These are phyloP conservation scores for Suillus plorans DNA, from an alignment of 768 basidiomycete species.

Conservation along the genomic window DNA sequence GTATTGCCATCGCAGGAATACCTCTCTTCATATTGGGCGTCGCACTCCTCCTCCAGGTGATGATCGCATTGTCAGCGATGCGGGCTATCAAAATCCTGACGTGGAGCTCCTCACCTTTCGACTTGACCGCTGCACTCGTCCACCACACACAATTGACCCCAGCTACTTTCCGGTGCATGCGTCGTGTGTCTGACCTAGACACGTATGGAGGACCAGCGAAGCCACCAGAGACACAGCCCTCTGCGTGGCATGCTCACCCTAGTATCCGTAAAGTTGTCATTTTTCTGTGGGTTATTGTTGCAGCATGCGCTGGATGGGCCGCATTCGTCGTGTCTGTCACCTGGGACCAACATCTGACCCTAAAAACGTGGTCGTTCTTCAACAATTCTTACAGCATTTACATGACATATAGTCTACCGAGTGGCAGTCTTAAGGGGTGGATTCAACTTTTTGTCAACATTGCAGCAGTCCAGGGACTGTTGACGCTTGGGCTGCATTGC, in stretches of 20 bases:
- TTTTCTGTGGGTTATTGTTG: constrained; percentile 24
- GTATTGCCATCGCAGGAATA: not conserved
- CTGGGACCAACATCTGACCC: not conserved
- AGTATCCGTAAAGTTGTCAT: constrained; percentile 9
- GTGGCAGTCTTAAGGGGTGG: constrained; percentile 15
- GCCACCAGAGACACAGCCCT: not conserved
- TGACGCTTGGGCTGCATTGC: constrained; percentile 29
- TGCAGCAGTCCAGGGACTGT: constrained; percentile 26
- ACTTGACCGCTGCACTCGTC: not conserved
- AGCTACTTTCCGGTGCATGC: not conserved
- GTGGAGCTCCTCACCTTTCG: constrained; percentile 31
- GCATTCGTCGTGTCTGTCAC: no score
- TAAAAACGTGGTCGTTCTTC: constrained; percentile 24
- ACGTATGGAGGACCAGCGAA: not conserved
- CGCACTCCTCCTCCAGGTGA: constrained; percentile 14
- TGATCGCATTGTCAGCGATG: not conserved
- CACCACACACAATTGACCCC: constrained; percentile 11
- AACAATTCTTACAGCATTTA: not conserved
- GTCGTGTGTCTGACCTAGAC: not conserved
- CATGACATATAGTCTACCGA: constrained; percentile 10
- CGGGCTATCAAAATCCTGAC: constrained; percentile 1
- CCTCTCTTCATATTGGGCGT: not conserved
- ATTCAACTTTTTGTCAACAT: constrained; percentile 24
- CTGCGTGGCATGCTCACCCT: not conserved
- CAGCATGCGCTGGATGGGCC: constrained; percentile 23